A percentile compares a stretch with the other conserved stretches of the same genome.
phyloP scores from a whole-genome alignment of 2,329 filamentous ascomycete species.

The Epichloe uncinata region DNA sequence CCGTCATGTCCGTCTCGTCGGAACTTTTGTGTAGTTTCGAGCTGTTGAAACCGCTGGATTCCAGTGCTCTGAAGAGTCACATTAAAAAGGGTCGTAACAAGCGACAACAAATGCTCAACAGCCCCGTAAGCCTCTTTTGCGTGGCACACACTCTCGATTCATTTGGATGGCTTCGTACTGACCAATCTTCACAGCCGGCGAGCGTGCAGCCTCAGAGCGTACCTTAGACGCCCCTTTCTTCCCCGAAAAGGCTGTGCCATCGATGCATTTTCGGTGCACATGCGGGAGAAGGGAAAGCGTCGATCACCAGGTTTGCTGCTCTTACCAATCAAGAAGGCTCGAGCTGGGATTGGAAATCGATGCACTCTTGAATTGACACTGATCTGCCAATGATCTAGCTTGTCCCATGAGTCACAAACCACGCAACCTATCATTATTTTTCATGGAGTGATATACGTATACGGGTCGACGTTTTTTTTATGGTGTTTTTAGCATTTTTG shows the following conservation, averaged over 20 bases:
- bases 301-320: background rate
- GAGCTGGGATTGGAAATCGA: background rate
- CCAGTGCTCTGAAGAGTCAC: slow-evolving; percentile 89
- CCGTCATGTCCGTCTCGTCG: slow-evolving; percentile 92
- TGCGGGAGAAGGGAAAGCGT: background rate
- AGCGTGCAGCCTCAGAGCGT: slow-evolving; percentile 41
- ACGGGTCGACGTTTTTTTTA: background rate
- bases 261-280: background rate
- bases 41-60: slow-evolving; percentile 89
- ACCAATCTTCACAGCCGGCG: slow-evolving; percentile 29
- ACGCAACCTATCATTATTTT: background rate
- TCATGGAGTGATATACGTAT: background rate
- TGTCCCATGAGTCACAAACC: background rate
- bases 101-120: slow-evolving; percentile 89
- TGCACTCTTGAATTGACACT: background rate
- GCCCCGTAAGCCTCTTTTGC: slow-evolving; percentile 57
- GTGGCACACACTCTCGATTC: background rate
- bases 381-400: background rate
- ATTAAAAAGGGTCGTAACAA: slow-evolving; percentile 98
- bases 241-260: background rate
- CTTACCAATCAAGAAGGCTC: no score
- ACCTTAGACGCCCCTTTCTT: background rate
- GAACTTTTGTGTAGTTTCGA: slow-evolving; percentile 96
- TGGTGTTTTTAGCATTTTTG: background rate
- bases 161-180: background rate